These are phyloP conservation scores for Brassica nigra DNA, from an alignment of 345 rosid genomes.

Conservation along the genomic window DNA sequence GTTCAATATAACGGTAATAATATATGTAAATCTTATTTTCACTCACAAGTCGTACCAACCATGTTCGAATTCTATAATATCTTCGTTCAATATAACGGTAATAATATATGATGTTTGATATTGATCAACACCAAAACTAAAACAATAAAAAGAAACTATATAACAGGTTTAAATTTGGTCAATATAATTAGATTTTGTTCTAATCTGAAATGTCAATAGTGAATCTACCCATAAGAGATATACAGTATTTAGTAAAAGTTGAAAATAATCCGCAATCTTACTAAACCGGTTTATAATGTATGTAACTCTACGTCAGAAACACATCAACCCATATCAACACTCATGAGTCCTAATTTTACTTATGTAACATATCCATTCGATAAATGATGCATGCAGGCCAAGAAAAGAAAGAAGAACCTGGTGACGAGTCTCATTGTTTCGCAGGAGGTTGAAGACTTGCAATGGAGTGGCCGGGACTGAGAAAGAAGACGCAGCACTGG, in stretches of 20 bases:
- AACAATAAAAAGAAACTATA: no score
- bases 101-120: neutral
- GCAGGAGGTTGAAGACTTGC: constrained; percentile 48
- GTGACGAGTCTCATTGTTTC: constrained; percentile 41
- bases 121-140: neutral
- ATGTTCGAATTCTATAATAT: neutral
- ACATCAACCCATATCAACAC: neutral
- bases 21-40: neutral
- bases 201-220: neutral
- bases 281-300: neutral
- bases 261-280: neutral
- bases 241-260: neutral
- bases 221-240: no score
- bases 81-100: neutral
- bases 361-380: neutral
- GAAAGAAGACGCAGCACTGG: constrained; percentile 64
- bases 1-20: no score
- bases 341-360: neutral
- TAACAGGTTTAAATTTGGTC: neutral
- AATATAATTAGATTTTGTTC: neutral
- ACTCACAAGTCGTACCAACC: neutral
- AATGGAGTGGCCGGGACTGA: constrained; percentile 55
- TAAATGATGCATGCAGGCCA: neutral
- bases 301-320: neutral
- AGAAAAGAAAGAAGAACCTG: constrained; percentile 45